Evolutionary conservation across 352 stramenopile species (phyloP).

Genomic region (Peronospora belbahrii): DNA sequence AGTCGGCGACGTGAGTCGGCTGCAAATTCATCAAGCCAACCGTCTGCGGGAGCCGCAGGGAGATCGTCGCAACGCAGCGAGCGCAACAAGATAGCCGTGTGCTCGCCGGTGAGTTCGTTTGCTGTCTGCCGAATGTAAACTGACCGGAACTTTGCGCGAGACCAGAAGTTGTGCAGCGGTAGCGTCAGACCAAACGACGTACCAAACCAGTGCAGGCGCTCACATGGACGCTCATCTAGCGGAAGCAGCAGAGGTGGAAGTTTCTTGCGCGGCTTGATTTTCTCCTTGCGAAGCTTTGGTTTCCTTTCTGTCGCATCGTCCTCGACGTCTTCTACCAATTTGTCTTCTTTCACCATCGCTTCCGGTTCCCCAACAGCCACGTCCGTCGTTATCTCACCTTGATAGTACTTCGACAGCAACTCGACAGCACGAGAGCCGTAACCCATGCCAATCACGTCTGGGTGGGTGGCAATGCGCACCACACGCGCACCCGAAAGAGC

Average conservation of each 20-base stretch:
- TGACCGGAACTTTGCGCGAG: conserved; percentile 88
- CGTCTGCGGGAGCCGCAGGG: conserved; percentile 59
- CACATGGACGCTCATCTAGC: conserved; percentile 89
- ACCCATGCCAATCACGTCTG: conserved; percentile 94
- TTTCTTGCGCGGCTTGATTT: conserved; percentile 93
- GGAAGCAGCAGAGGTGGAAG: conserved; percentile 95
- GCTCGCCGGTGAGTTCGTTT: conserved; percentile 99
- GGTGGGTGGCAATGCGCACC: conserved; percentile 97
- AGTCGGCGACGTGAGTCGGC: conserved; percentile 91
- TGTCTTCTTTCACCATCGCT: conserved; percentile 23
- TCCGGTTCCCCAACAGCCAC: conserved; percentile 27
- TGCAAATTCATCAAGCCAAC: conserved; percentile 93
- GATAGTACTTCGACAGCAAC: conserved; percentile 96
- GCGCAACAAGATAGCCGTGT: conserved; percentile 92
- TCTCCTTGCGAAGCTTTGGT: conserved; percentile 62
- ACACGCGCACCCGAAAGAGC: conserved; percentile 94
- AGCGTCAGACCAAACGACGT: conserved; percentile 97
- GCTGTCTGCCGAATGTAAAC: conserved; percentile 98
- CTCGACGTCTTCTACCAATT: conserved; percentile 19
- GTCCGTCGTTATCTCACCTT: conserved; percentile 89
- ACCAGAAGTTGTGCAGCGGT: conserved; percentile 97
- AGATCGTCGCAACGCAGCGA: conserved; percentile 71
- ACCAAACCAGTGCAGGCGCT: conserved; percentile 97
- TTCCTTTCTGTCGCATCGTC: conserved; percentile 37
- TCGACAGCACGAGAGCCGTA: conserved; percentile 96